Evolutionary conservation across 1,284 basidiomycete genomes (phyloP).

Genomic region (Mycocalia duriaeana): DNA sequence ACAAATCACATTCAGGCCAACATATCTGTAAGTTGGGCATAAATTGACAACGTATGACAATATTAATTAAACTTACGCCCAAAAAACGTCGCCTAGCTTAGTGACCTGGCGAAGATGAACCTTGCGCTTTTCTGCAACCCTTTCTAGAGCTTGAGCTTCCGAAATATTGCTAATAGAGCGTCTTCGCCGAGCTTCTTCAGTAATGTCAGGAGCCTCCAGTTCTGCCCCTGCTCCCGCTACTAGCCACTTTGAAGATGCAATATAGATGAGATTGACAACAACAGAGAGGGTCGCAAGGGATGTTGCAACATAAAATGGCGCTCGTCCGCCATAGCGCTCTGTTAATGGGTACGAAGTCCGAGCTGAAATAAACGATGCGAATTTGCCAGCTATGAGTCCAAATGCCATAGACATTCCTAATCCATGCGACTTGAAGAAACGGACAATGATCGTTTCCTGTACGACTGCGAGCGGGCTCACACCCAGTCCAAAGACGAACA

Average conservation of each 20-base stretch:
- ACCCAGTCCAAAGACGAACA: constrained; percentile 78
- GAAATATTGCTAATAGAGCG: constrained; percentile 37
- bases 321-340: constrained; percentile 59
- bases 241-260: constrained; percentile 59
- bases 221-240: constrained; percentile 54
- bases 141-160: constrained; percentile 60
- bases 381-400: constrained; percentile 75
- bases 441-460: constrained; percentile 76
- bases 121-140: constrained; percentile 57
- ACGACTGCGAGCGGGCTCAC: constrained; percentile 73
- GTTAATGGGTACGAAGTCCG: constrained; percentile 73
- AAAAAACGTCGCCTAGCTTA: constrained; percentile 73
- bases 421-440: constrained; percentile 75
- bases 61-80: constrained; percentile 54
- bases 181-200: constrained; percentile 43
- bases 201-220: constrained; percentile 58
- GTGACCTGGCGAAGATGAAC: constrained; percentile 58
- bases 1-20: constrained; percentile 66
- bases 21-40: constrained; percentile 41
- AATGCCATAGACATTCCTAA: constrained; percentile 75
- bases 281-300: constrained; percentile 61
- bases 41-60: not conserved
- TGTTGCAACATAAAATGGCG: constrained; percentile 72
- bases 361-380: constrained; percentile 69
- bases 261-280: constrained; percentile 61